These are phyloP conservation scores for Brassica hybrid DNA, from an alignment of 441 rosid species.

Conservation along the genomic window DNA sequence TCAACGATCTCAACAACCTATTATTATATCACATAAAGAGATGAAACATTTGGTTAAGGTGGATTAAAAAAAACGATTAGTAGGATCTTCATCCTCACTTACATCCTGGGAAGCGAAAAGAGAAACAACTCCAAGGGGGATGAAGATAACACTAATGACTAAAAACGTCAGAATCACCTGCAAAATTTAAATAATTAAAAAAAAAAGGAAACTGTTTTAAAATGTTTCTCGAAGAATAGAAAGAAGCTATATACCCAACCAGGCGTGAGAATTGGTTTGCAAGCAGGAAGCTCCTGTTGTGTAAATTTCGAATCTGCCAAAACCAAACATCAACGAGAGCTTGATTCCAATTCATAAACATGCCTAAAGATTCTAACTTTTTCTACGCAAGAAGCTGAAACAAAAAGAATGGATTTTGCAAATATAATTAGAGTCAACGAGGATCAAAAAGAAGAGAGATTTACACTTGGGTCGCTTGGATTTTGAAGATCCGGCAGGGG, in stretches of 20 bases:
- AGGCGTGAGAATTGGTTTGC: slow-evolving; percentile 97
- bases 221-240: background rate
- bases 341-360: slow-evolving; percentile 4
- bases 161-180: slow-evolving; percentile 91
- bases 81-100: slow-evolving; percentile 36
- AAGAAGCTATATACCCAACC: slow-evolving; percentile 68
- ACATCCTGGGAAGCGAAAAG: slow-evolving; percentile 85
- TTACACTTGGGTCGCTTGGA: slow-evolving; percentile 86
- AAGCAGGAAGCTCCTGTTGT: slow-evolving; percentile 98
- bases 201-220: background rate
- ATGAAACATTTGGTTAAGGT: background rate
- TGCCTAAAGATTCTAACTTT: background rate
- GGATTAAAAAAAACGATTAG: background rate
- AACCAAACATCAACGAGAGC: slow-evolving; percentile 19
- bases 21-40: slow-evolving; percentile 30
- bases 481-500: slow-evolving; percentile 55
- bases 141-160: slow-evolving; percentile 78
- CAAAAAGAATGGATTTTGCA: background rate
- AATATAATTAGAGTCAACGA: slow-evolving; percentile 14
- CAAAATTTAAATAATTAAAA: slow-evolving; percentile 14
- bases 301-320: slow-evolving; percentile 88
- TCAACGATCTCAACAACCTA: slow-evolving; percentile 90
- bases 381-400: too few species aligned
- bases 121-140: too few species aligned
- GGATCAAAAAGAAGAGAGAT: slow-evolving; percentile 5